These are phyloP conservation scores for Hypoxylon sp. DNA, from an alignment of 2,329 filamentous ascomycete species.

Conservation along the genomic window DNA sequence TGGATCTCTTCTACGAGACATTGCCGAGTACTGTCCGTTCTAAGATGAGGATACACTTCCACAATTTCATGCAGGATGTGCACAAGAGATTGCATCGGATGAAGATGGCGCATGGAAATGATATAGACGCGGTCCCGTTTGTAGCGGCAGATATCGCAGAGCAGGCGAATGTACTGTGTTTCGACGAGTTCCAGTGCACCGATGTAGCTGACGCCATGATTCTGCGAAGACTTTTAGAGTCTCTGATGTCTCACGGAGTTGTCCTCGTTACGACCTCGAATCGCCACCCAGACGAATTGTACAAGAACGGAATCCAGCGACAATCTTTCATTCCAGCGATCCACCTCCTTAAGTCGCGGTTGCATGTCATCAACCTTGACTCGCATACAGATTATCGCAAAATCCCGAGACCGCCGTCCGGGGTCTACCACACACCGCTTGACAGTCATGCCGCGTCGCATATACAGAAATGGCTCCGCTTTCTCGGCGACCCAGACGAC, in stretches of 20 bases:
- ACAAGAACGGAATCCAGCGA: slow-evolving; percentile 97
- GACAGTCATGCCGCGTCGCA: slow-evolving; percentile 82
- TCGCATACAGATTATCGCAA: slow-evolving; percentile 97
- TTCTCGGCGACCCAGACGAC: slow-evolving; percentile 86
- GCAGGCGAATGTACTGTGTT: slow-evolving; percentile 87
- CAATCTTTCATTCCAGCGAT: slow-evolving; percentile 97
- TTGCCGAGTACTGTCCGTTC: slow-evolving; percentile 81
- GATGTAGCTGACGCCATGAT: slow-evolving; percentile 99
- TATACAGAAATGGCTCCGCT: slow-evolving; percentile 94
- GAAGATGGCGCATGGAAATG: slow-evolving; percentile 89
- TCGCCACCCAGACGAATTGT: slow-evolving; percentile 94
- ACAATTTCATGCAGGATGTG: slow-evolving; percentile 99
- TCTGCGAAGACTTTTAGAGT: slow-evolving; percentile 85
- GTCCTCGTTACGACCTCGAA: slow-evolving; percentile 97
- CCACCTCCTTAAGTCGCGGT: slow-evolving; percentile 84
- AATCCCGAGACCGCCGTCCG: slow-evolving; percentile 90
- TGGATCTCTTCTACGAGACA: slow-evolving; percentile 98
- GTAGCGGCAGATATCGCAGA: slow-evolving; percentile 95
- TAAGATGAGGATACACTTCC: slow-evolving; percentile 96
- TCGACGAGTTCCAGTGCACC: slow-evolving; percentile 99
- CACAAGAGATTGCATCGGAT: slow-evolving; percentile 91
- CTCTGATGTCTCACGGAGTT: slow-evolving; percentile 95
- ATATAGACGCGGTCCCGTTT: slow-evolving; percentile 90
- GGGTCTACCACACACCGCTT: slow-evolving; percentile 92
- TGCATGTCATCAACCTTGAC: slow-evolving; percentile 94